Conservation (phyloP, 2,329 filamentous ascomycete species). For the Paecilomyces fulvus region DNA sequence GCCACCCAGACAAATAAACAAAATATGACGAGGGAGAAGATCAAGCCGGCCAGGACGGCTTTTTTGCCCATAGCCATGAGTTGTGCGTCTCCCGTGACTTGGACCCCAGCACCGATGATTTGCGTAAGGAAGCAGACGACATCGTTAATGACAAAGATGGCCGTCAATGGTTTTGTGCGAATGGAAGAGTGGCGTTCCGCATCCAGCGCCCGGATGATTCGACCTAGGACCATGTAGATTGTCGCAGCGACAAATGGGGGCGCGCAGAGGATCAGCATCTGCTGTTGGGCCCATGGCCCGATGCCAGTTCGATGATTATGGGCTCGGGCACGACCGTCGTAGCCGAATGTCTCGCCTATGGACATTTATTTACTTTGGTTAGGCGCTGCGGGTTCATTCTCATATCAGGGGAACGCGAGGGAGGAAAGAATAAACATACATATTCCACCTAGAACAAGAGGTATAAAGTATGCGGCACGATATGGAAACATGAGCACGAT, state of each 20-base stretch:
- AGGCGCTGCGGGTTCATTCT: not conserved
- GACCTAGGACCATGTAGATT: slow-evolving; percentile 32
- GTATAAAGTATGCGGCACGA: slow-evolving; percentile 28
- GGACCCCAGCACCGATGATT: slow-evolving; percentile 22
- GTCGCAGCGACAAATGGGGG: slow-evolving; percentile 34
- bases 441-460: slow-evolving; percentile 27
- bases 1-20: slow-evolving; percentile 17
- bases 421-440: slow-evolving; percentile 16
- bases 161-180: slow-evolving; percentile 27
- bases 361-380: not conserved
- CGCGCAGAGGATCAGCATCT: slow-evolving; percentile 31
- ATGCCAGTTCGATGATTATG: slow-evolving; percentile 18
- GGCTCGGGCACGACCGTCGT: slow-evolving; percentile 27
- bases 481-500: slow-evolving; percentile 22
- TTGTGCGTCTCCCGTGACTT: slow-evolving; percentile 14
- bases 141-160: slow-evolving; percentile 29
- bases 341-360: slow-evolving; percentile 28
- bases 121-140: slow-evolving; percentile 27
- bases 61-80: slow-evolving; percentile 17
- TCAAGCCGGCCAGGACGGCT: slow-evolving; percentile 19
- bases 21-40: slow-evolving; percentile 22
- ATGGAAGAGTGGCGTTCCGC: slow-evolving; percentile 30
- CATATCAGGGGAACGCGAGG: not conserved
- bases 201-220: slow-evolving; percentile 27
- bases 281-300: slow-evolving; percentile 27